phyloP scores from a whole-genome alignment of 2,329 filamentous ascomycete genomes.

The Sclerotinia minor region DNA sequence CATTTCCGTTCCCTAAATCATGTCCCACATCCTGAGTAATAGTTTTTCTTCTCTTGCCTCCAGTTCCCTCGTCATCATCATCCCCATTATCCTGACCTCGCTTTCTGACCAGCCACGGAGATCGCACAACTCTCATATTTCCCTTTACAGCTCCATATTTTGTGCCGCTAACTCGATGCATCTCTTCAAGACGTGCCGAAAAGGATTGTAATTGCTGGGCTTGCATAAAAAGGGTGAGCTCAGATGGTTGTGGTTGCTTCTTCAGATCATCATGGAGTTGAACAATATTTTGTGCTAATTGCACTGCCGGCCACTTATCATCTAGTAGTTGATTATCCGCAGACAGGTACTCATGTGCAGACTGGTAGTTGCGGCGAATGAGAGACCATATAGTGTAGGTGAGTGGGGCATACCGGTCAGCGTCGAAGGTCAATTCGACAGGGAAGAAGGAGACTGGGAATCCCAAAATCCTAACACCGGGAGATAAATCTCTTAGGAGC shows the following conservation, averaged over 20 bases:
- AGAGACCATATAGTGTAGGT: slow-evolving; percentile 1
- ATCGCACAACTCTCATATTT: background rate
- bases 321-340: background rate
- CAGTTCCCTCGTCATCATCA: too few species aligned
- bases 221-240: background rate
- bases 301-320: background rate
- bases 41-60: background rate
- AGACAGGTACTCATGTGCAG: background rate
- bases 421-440: background rate
- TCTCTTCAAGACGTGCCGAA: background rate
- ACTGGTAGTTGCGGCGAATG: background rate
- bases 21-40: background rate
- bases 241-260: background rate
- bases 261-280: background rate
- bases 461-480: background rate
- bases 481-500: background rate
- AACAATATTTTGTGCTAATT: background rate
- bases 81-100: background rate
- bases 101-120: background rate
- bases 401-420: background rate
- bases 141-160: background rate
- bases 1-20: too few species aligned
- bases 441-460: background rate
- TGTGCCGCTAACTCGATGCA: background rate
- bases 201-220: background rate